A percentile compares a stretch with the other conserved stretches of the same genome.
Evolutionary conservation across 345 rosid species (phyloP).

Genomic region (Bruguiera gymnorhiza): DNA sequence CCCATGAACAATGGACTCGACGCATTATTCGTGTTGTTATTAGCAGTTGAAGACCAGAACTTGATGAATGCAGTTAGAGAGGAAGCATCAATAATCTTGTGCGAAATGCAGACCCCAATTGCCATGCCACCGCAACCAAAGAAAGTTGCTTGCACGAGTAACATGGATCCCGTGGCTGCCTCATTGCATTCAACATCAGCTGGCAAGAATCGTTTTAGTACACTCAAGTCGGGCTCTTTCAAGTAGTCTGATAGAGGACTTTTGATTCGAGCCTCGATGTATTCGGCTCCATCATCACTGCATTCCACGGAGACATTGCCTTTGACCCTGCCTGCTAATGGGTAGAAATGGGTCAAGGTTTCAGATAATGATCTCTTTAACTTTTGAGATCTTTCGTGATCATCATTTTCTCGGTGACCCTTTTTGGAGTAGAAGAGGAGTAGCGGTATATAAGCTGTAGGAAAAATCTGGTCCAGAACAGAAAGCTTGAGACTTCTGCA

Average conservation of each 20-base stretch:
- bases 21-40: neutral
- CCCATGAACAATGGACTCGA: conserved; percentile 7
- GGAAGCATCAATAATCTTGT: conserved; percentile 25
- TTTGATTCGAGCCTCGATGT: conserved; percentile 26
- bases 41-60: conserved; percentile 24
- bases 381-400: conserved; percentile 5
- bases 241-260: conserved; percentile 28
- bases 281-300: conserved; percentile 41
- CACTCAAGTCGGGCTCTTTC: conserved; percentile 15
- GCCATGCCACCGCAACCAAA: conserved; percentile 31
- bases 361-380: conserved; percentile 13
- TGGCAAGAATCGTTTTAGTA: conserved; percentile 26
- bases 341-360: conserved; percentile 11
- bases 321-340: conserved; percentile 18
- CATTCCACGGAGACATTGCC: conserved; percentile 30
- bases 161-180: conserved; percentile 6
- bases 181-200: conserved; percentile 5
- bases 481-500: conserved; percentile 7
- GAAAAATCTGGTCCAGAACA: conserved; percentile 8
- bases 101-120: conserved; percentile 17
- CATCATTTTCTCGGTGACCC: neutral
- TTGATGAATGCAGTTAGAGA: conserved; percentile 14
- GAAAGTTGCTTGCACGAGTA: conserved; percentile 26
- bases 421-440: neutral
- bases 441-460: neutral